Evolutionary conservation across 2,329 filamentous ascomycete genomes (phyloP).

Genomic region (Polytolypa hystricis): DNA sequence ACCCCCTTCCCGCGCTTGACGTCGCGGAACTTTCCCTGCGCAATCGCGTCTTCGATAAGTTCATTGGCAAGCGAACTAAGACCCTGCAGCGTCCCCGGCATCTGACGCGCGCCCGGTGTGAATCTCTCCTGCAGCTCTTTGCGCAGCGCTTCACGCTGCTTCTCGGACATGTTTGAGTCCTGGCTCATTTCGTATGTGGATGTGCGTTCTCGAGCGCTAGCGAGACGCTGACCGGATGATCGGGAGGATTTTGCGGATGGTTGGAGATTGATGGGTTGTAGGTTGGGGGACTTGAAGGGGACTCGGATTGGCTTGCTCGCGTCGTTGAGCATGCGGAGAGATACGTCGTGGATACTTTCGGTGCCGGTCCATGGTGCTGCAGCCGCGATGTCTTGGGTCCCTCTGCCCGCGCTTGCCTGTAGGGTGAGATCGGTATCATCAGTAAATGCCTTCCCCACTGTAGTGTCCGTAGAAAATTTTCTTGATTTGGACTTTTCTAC

Average conservation of each 20-base stretch:
- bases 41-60: conserved; percentile 86
- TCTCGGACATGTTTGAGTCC: conserved; percentile 49
- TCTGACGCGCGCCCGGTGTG: conserved; percentile 54
- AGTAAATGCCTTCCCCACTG: background rate
- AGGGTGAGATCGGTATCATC: background rate
- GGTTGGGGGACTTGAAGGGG: conserved; percentile 30
- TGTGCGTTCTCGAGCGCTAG: conserved; percentile 48
- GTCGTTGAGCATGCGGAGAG: conserved; percentile 67
- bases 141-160: conserved; percentile 61
- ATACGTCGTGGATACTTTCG: conserved; percentile 62
- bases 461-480: too few relatives aligned
- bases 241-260: conserved; percentile 33
- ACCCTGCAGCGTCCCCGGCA: conserved; percentile 68
- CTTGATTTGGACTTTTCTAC: conserved; percentile 5
- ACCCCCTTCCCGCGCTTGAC: conserved; percentile 69
- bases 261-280: conserved; percentile 34
- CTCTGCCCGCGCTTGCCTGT: conserved; percentile 51
- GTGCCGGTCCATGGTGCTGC: conserved; percentile 66
- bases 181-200: conserved; percentile 44
- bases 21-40: conserved; percentile 77
- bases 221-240: conserved; percentile 41
- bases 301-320: conserved; percentile 46
- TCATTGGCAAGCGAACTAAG: conserved; percentile 79
- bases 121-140: conserved; percentile 74
- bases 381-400: conserved; percentile 56